These are phyloP conservation scores for Trametes villosa DNA, from an alignment of 768 basidiomycete species.

Conservation along the genomic window DNA sequence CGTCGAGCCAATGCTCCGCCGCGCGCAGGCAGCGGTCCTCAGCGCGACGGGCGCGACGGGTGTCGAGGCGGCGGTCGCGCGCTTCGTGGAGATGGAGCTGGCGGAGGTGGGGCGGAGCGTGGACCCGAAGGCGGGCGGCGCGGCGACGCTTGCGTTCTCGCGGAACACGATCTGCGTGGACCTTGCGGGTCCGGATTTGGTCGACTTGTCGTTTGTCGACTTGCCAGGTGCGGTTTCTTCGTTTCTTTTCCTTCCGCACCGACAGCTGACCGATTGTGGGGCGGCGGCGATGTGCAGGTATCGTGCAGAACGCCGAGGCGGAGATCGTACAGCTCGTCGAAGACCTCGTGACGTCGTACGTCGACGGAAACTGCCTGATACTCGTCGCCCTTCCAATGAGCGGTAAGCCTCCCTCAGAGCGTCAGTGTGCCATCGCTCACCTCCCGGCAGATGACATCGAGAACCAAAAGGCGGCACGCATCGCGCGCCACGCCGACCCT, in stretches of 20 bases:
- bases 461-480: slow-evolving; percentile 70
- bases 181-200: slow-evolving; percentile 34
- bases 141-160: slow-evolving; percentile 31
- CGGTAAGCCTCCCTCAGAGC: slow-evolving; percentile 44
- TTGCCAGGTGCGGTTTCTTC: slow-evolving; percentile 34
- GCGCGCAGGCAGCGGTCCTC: slow-evolving; percentile 64
- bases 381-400: slow-evolving; percentile 48
- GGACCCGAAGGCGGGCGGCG: slow-evolving; percentile 35
- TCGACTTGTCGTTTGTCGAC: slow-evolving; percentile 40
- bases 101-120: neutral
- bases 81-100: neutral
- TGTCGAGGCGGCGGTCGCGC: slow-evolving; percentile 7
- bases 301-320: slow-evolving; percentile 11
- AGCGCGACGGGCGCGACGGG: slow-evolving; percentile 26
- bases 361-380: slow-evolving; percentile 61
- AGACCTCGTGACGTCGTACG: slow-evolving; percentile 59
- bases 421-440: slow-evolving; percentile 23
- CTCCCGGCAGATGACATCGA: slow-evolving; percentile 66
- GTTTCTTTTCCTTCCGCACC: slow-evolving; percentile 22
- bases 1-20: slow-evolving; percentile 58
- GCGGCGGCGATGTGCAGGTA: slow-evolving; percentile 25
- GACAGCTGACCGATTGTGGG: neutral
- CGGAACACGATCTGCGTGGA: slow-evolving; percentile 35
- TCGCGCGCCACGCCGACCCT: slow-evolving; percentile 63
- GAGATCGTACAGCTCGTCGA: slow-evolving; percentile 53